Evolutionary conservation across 306 rosid species (phyloP).

Genomic region (Luffa acutangula): DNA sequence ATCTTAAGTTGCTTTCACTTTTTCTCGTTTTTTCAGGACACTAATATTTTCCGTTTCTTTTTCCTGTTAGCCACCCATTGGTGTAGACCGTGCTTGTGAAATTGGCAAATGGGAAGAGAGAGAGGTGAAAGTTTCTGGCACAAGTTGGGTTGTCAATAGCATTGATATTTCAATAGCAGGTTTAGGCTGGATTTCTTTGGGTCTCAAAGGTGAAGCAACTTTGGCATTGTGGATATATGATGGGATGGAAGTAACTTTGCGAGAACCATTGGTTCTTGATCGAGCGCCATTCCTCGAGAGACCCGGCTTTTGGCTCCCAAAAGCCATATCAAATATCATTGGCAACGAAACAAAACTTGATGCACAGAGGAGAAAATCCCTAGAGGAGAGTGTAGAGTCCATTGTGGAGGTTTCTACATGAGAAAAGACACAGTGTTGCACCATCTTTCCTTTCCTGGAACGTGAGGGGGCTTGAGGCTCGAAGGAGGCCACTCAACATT

Average conservation of each 20-base stretch:
- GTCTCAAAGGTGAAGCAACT: conserved; percentile 86
- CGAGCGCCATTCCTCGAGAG: conserved; percentile 65
- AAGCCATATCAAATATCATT: conserved; percentile 61
- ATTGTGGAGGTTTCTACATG: neutral
- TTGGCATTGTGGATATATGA: conserved; percentile 52
- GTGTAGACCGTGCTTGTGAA: conserved; percentile 40
- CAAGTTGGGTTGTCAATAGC: conserved; percentile 74
- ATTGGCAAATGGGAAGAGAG: conserved; percentile 58
- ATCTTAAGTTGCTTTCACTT: neutral
- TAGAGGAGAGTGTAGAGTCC: conserved; percentile 15
- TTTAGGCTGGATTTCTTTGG: conserved; percentile 69
- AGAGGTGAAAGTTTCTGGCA: conserved; percentile 65
- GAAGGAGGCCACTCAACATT: neutral
- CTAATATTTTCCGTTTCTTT: neutral
- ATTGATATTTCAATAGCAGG: conserved; percentile 70
- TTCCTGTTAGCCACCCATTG: conserved; percentile 63
- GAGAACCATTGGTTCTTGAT: conserved; percentile 86
- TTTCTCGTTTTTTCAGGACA: neutral
- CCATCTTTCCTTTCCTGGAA: neutral
- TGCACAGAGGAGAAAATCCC: conserved; percentile 43
- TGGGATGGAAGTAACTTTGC: conserved; percentile 61
- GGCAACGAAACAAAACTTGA: conserved; percentile 55
- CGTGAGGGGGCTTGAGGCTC: neutral
- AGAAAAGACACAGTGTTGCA: neutral
- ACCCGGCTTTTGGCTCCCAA: conserved; percentile 85